Base-by-base conservation (phyloP, 1,284 basidiomycete species). In the Sporisorium iseilematis-ciliati region DNA sequence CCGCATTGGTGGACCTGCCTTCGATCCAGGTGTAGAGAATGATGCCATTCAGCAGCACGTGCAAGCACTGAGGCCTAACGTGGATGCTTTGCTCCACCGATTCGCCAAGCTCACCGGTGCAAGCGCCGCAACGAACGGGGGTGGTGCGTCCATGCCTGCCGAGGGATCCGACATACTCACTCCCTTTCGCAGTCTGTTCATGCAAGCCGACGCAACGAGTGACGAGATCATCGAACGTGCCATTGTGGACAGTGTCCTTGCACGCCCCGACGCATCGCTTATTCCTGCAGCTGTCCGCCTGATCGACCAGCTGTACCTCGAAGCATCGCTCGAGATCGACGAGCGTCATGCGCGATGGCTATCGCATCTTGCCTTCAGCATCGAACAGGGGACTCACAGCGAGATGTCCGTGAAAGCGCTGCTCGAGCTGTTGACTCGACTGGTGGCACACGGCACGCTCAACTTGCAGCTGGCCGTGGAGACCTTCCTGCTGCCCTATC, bases 261-360 rank as follows among this genome's bases (percentile, higher is more conserved):
- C 64, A 26, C 49, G 56, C 20, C 35, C 43, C 49, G 60, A 63
- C 20, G 4, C 29, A 0, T 40, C 51, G 1, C 45, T 69, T 12
- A 46, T 75, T 10, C 41, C 60, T 14, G 57, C 61, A 12, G 64
- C 73, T 4, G 73, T 70, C 12, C 59, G 62, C 5, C 31, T 75
- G 14, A 67, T 75, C 14, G 73, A 75, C n/a, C 67, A 71, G 65
- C 64, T 75, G 14, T 71, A 75, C 48, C 73, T 71, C 12, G 73
- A 75, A 50, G 73, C 73, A 12, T 70, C 73, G 51, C 68, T 71
- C 29, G 73, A 75, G 51, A 75, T 75, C 29, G 73, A 75, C 33
- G 73, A 75, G 46, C 67, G 73, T 1, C 73, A 75, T 21, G 68
- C 73, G 2, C 64, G 73, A 18, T 75, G 73, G 73, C 52, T 75